Evolutionary conservation across 768 basidiomycete genomes (phyloP).

Genomic region (Clitopilus hobsonii): DNA sequence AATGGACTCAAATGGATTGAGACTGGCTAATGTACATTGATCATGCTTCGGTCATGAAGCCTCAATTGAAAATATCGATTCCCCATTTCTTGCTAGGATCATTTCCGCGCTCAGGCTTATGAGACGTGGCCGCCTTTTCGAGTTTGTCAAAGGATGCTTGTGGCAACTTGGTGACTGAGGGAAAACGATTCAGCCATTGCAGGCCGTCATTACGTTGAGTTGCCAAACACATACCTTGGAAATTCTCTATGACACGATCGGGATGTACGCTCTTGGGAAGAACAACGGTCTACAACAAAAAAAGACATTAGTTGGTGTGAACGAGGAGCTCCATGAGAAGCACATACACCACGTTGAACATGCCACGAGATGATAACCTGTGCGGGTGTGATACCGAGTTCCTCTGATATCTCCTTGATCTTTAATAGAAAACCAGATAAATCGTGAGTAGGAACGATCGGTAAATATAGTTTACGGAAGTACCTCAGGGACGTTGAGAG

Average conservation of each 20-base stretch:
- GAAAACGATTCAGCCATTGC: slow-evolving; percentile 22
- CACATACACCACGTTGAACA: slow-evolving; percentile 65
- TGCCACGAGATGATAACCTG: slow-evolving; percentile 76
- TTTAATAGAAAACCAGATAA: slow-evolving; percentile 12
- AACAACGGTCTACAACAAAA: slow-evolving; percentile 48
- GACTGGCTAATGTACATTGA: too few species aligned
- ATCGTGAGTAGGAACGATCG: neutral
- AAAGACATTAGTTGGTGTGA: neutral
- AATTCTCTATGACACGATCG: slow-evolving; percentile 65
- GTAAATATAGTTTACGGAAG: neutral
- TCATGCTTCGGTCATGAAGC: neutral
- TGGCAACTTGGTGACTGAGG: slow-evolving; percentile 33
- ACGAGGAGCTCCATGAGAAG: neutral
- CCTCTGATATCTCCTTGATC: slow-evolving; percentile 54
- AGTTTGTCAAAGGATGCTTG: slow-evolving; percentile 35
- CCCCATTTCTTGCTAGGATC: slow-evolving; percentile 63
- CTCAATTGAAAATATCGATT: slow-evolving; percentile 58
- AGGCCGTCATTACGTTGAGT: neutral
- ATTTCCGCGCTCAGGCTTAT: slow-evolving; percentile 48
- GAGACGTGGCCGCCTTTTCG: slow-evolving; percentile 48
- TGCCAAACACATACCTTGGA: slow-evolving; percentile 39
- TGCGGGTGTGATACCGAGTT: slow-evolving; percentile 68
- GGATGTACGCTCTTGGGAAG: slow-evolving; percentile 77
- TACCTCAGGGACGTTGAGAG: slow-evolving; percentile 56
- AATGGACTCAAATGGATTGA: too few species aligned